Evolutionary conservation across 352 stramenopile species (phyloP), one percentile per base, ranked within the genome.

Genomic region (Pythium biforme): DNA sequence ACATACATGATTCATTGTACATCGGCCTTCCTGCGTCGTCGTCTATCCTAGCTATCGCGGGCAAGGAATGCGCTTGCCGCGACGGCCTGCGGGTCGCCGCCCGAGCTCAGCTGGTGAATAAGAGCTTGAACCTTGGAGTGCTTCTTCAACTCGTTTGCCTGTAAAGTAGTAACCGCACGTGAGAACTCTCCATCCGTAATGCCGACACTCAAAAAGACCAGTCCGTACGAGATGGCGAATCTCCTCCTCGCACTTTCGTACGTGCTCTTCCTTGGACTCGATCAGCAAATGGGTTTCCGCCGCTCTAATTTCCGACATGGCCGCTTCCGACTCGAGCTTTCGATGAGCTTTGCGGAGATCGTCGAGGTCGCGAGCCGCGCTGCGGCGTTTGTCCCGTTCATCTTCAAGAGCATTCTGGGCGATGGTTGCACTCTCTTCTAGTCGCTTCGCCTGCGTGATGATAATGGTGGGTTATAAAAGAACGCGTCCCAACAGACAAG

Each of bases 71-170:
- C 80, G 20, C 73, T 78, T 1, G 69, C 72, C 33, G 77, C 79
- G 22, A 73, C 66, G 4, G 79, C 66, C 34, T 82, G 76, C 23
- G 68, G 64, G 46, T 90, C 77, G 23, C 78, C 75, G 5, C 79
- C 78, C 10, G 84, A 93, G 63, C 83, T 92, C 23, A 94, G 66
- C 43, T 94, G 81, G 46, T 94, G 85, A 56, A 94, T 94, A 40
- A 94, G 72, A 20, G 83, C 78, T 59, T 94, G 86, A 0, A 94
- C 60, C 57, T 94, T 90, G 27, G 79, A 79, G 66, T 94, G 83
- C 49, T 92, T 91, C 20, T 81, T 80, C 2, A 92, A 65, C 58
- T 94, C 85, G n/a, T 76, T 82, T 55, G 76, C 82, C 84, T 94
- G 46, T 29, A 62, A 47, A 11, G 29, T 9, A 55, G 34, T 8